phyloP scores from a whole-genome alignment of 2,329 filamentous ascomycete species.

The Talaromyces amestolkiae region DNA sequence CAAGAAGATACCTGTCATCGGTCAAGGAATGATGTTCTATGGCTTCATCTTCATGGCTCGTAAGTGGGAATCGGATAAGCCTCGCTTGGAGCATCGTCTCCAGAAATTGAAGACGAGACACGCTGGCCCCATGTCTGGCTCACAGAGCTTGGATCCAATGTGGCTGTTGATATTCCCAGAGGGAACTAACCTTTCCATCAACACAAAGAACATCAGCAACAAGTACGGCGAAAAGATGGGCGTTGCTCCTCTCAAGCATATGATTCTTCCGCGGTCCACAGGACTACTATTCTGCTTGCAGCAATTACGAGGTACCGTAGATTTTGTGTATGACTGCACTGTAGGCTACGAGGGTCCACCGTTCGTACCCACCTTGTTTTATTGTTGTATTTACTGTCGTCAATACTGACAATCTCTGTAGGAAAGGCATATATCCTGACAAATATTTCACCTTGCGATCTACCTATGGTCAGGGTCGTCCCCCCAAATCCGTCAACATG shows the following conservation, averaged over 20 bases:
- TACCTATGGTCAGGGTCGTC: slow-evolving; percentile 82
- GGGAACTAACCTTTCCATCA: slow-evolving; percentile 60
- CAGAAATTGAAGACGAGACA: slow-evolving; percentile 53
- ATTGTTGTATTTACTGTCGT: neutral
- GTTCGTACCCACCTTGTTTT: slow-evolving; percentile 54
- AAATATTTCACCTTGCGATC: slow-evolving; percentile 82
- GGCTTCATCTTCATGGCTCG: slow-evolving; percentile 65
- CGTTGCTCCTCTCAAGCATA: slow-evolving; percentile 57
- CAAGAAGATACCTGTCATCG: slow-evolving; percentile 61
- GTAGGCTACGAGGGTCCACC: slow-evolving; percentile 92
- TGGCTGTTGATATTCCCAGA: slow-evolving; percentile 67
- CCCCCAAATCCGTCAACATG: slow-evolving; percentile 94
- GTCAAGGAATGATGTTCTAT: slow-evolving; percentile 63
- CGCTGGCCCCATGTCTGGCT: slow-evolving; percentile 49
- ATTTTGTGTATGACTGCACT: slow-evolving; percentile 73
- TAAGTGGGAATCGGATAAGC: slow-evolving; percentile 62
- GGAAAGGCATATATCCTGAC: slow-evolving; percentile 80
- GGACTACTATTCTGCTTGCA: slow-evolving; percentile 62
- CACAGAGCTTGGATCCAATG: slow-evolving; percentile 58
- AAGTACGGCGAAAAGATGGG: slow-evolving; percentile 58
- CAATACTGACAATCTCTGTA: slow-evolving; percentile 33
- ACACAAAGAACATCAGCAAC: slow-evolving; percentile 56
- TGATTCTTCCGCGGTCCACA: slow-evolving; percentile 60
- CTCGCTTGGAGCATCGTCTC: slow-evolving; percentile 57
- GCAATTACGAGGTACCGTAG: slow-evolving; percentile 57